Base-by-base conservation (phyloP, 2,329 filamentous ascomycete species). In the Helotiales sp. region DNA sequence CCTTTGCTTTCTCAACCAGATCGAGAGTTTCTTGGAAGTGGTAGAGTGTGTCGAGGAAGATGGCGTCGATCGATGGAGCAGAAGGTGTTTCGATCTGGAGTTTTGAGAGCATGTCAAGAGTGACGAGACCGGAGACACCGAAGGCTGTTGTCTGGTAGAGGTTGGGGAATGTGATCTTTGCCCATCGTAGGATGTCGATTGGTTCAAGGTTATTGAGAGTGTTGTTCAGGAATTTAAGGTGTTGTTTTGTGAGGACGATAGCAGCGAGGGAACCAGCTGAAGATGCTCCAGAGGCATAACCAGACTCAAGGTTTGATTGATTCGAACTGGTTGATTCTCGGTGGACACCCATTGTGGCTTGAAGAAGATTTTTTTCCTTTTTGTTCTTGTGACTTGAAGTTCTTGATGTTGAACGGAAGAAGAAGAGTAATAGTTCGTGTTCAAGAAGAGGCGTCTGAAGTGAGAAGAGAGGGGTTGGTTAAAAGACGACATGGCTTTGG, bases 141-240 rank as follows among this genome's bases (percentile, higher is more conserved):
- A 95, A 95, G 64, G 92, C 92, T 13, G 92, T 95, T 50, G 91
- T 93, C 80, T 96, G 92, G 82, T 88, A 97, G 52, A 98, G 88
- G 78, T 91, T 91, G 75, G 96, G 96, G 75, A 99, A 91, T 74
- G 95, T 91, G 74, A 92, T 90, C 78, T 95, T 91, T 85, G 91
- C 93, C 91, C 97, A 97, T 81, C 89, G 91, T 69, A 99, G 87
- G 75, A 98, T 91, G 72, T 97, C 95, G 86, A 95, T 85, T 69
- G 96, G 93, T 77, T 94, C 89, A 80, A 98, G 91, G 77, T 90
- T 87, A 79, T 96, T 92, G 74, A 99, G 84, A 80, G 97, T 93
- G 71, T 89, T 82, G 85, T 99, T 99, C 79, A 99, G 86, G 80
- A 95, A 95, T 75, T 92, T 90, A 73, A 98, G 85, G 80, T 99